phyloP scores from a whole-genome alignment of 805 yeast species.

The Hanseniaspora hatyaiensis region DNA sequence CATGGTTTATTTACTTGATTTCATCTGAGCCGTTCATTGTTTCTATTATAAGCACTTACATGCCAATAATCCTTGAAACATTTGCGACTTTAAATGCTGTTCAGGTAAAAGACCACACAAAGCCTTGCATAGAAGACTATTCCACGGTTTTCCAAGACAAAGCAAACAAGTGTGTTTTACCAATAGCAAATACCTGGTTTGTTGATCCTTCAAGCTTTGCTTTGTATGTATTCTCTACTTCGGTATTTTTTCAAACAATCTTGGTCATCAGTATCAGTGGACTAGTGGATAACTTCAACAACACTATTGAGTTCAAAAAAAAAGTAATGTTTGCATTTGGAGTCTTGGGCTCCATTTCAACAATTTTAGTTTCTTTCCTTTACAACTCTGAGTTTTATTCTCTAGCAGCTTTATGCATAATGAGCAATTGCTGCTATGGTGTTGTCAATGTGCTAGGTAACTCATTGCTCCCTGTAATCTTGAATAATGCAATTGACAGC shows the following conservation, averaged over 20 bases:
- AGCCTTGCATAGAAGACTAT: conserved; percentile 36
- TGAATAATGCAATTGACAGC: conserved; percentile 31
- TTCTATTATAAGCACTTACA: conserved; percentile 66
- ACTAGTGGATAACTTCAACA: conserved; percentile 44
- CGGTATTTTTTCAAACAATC: conserved; percentile 62
- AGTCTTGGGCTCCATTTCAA: conserved; percentile 43
- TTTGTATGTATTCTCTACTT: conserved; percentile 55
- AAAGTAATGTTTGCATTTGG: conserved; percentile 47
- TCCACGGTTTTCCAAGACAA: conserved; percentile 19
- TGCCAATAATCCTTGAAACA: conserved; percentile 59
- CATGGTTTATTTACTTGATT: conserved; percentile 62
- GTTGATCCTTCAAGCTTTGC: conserved; percentile 68
- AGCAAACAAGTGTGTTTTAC: conserved; percentile 36
- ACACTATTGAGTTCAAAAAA: conserved; percentile 39
- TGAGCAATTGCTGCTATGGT: conserved; percentile 62
- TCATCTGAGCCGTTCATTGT: conserved; percentile 76
- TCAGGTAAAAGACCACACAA: conserved; percentile 41
- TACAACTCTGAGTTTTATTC: conserved; percentile 25
- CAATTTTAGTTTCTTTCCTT: conserved; percentile 36
- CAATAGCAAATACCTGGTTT: conserved; percentile 35
- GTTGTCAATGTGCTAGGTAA: conserved; percentile 73
- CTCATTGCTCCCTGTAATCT: conserved; percentile 55
- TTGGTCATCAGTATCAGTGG: conserved; percentile 66
- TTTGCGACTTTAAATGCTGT: conserved; percentile 68
- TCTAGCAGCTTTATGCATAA: conserved; percentile 40